Percentiles rank a stretch among this genome's conserved stretches.
These are phyloP conservation scores for Talaromyces borbonicus DNA, from an alignment of 495 filamentous ascomycete species.

Conservation along the genomic window DNA sequence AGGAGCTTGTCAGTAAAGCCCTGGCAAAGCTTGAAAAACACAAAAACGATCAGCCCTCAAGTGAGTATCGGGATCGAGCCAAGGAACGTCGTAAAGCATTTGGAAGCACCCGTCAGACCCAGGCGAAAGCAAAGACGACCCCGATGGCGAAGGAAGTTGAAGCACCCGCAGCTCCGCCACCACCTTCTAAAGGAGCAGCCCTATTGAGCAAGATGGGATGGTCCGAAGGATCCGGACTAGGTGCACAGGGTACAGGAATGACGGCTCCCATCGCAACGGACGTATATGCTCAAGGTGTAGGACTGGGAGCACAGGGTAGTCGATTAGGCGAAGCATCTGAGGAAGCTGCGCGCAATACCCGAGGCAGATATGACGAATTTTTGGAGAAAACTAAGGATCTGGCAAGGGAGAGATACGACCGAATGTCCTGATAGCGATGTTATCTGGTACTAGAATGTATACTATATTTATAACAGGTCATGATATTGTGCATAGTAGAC, in stretches of 20 bases:
- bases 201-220: constrained; percentile 89
- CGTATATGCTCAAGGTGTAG: constrained; percentile 74
- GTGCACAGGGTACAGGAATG: constrained; percentile 67
- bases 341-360: constrained; percentile 66
- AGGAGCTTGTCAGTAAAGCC: constrained; percentile 48
- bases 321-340: constrained; percentile 77
- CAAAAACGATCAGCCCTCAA: constrained; percentile 18
- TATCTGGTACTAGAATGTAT: not conserved
- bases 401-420: constrained; percentile 70
- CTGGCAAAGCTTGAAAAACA: constrained; percentile 48
- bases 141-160: constrained; percentile 21
- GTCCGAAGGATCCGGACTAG: constrained; percentile 69
- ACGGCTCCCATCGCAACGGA: constrained; percentile 69
- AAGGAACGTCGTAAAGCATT: constrained; percentile 70
- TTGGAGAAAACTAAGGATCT: constrained; percentile 67
- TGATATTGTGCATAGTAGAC: no score
- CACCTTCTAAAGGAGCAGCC: constrained; percentile 68
- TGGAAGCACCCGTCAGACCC: constrained; percentile 49
- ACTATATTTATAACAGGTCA: not conserved
- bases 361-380: constrained; percentile 61
- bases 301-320: constrained; percentile 73
- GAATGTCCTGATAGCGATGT: constrained; percentile 30
- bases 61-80: constrained; percentile 72
- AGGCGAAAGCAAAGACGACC: constrained; percentile 26
- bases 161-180: constrained; percentile 21